These are phyloP conservation scores for Lepidopterella palustris DNA, from an alignment of 495 filamentous ascomycete species.

Conservation along the genomic window DNA sequence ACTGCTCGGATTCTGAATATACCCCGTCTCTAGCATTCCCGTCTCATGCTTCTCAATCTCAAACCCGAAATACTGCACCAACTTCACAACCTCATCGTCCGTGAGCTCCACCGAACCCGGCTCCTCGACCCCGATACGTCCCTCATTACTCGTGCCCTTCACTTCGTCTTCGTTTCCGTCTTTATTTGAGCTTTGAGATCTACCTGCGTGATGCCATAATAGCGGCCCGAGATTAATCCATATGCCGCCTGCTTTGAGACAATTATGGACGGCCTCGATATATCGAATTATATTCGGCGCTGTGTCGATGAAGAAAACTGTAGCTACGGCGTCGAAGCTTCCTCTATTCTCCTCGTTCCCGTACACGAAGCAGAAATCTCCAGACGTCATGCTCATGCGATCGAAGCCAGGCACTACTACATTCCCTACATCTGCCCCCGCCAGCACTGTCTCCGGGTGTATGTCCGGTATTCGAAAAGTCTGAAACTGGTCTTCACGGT, in stretches of 20 bases:
- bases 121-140: constrained; percentile 55
- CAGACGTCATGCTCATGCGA: constrained; percentile 78
- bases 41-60: constrained; percentile 43
- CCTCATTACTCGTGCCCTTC: neutral
- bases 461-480: constrained; percentile 69
- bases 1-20: constrained; percentile 75
- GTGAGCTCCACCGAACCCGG: constrained; percentile 81
- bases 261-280: constrained; percentile 71
- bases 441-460: constrained; percentile 56
- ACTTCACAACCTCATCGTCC: constrained; percentile 72
- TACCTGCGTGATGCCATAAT: constrained; percentile 60
- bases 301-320: constrained; percentile 95
- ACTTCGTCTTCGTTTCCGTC: neutral
- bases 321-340: constrained; percentile 72
- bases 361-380: constrained; percentile 79
- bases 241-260: constrained; percentile 68
- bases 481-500: constrained; percentile 62
- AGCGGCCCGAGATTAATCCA: constrained; percentile 89
- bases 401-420: constrained; percentile 36
- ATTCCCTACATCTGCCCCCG: constrained; percentile 31
- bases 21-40: constrained; percentile 56
- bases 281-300: constrained; percentile 88
- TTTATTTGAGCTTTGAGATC: neutral
- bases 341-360: constrained; percentile 49
- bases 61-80: constrained; percentile 76